These are phyloP conservation scores for Mycena epipterygia DNA, from an alignment of 768 basidiomycete genomes.

Conservation along the genomic window DNA sequence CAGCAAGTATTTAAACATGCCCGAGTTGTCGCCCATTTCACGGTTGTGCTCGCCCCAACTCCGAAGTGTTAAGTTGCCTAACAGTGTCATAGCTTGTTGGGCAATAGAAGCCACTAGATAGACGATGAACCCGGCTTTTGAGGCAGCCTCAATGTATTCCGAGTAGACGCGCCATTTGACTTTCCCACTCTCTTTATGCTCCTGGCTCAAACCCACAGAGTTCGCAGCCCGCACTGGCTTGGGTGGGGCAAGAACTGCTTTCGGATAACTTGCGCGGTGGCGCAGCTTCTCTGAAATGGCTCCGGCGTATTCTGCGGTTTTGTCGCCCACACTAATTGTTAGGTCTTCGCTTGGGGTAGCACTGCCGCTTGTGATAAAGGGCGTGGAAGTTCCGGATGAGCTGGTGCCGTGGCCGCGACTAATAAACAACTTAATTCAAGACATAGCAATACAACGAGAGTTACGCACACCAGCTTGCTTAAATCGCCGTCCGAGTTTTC, in stretches of 20 bases:
- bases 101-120: slow-evolving; percentile 68
- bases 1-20: slow-evolving; percentile 71
- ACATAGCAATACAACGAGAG: background rate
- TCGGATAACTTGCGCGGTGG: slow-evolving; percentile 69
- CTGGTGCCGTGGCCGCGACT: slow-evolving; percentile 60
- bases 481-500: slow-evolving; percentile 74
- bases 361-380: slow-evolving; percentile 55
- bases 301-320: slow-evolving; percentile 42
- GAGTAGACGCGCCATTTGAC: slow-evolving; percentile 85
- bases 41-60: slow-evolving; percentile 88
- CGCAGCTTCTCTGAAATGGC: slow-evolving; percentile 67
- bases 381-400: slow-evolving; percentile 66
- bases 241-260: slow-evolving; percentile 63
- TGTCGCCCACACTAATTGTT: slow-evolving; percentile 40
- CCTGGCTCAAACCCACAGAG: slow-evolving; percentile 68
- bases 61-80: slow-evolving; percentile 77
- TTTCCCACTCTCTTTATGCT: slow-evolving; percentile 84
- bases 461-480: slow-evolving; percentile 79
- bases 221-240: slow-evolving; percentile 54
- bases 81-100: slow-evolving; percentile 73
- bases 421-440: background rate
- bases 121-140: slow-evolving; percentile 75
- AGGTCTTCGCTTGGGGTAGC: slow-evolving; percentile 49
- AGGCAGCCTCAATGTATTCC: slow-evolving; percentile 85
- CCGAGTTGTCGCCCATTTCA: slow-evolving; percentile 66